Evolutionary conservation across 2,329 filamentous ascomycete genomes (phyloP).

Genomic region (Penicillium glabrum): DNA sequence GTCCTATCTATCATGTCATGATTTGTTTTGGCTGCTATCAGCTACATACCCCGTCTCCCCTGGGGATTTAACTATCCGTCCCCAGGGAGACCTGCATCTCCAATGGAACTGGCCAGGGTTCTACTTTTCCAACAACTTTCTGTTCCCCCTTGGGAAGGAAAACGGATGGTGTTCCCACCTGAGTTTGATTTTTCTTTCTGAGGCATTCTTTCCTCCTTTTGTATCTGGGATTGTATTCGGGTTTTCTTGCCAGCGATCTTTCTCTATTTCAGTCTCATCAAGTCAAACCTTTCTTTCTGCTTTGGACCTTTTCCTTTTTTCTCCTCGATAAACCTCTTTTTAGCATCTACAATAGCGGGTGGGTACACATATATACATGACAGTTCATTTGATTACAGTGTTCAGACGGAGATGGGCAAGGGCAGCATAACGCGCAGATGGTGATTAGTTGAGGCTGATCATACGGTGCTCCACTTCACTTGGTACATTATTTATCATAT

Average conservation of each 20-base stretch:
- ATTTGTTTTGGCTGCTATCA: constrained; percentile 9
- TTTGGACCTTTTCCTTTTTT: not conserved
- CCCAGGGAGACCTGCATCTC: constrained; percentile 14
- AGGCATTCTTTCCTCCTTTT: not conserved
- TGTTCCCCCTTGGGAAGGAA: not conserved
- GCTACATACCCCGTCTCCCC: constrained; percentile 18
- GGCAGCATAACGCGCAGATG: not conserved
- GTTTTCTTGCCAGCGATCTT: not conserved
- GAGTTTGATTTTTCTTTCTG: not conserved
- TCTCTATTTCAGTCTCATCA: not conserved
- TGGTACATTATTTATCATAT: not conserved
- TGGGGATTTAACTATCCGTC: not conserved
- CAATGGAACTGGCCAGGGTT: constrained; percentile 1
- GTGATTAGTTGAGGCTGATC: not conserved
- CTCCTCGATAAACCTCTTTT: not conserved
- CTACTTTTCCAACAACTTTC: not conserved
- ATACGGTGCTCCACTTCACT: not conserved
- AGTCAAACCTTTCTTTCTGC: not conserved
- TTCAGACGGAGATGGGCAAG: not conserved
- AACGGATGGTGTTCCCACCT: not conserved
- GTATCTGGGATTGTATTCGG: constrained; percentile 4
- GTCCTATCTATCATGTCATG: constrained; percentile 1
- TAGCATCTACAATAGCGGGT: not conserved
- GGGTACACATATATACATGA: not conserved
- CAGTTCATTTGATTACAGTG: not conserved